Evolutionary conservation across 768 basidiomycete genomes (phyloP).

Genomic region (Mycena epipterygia): DNA sequence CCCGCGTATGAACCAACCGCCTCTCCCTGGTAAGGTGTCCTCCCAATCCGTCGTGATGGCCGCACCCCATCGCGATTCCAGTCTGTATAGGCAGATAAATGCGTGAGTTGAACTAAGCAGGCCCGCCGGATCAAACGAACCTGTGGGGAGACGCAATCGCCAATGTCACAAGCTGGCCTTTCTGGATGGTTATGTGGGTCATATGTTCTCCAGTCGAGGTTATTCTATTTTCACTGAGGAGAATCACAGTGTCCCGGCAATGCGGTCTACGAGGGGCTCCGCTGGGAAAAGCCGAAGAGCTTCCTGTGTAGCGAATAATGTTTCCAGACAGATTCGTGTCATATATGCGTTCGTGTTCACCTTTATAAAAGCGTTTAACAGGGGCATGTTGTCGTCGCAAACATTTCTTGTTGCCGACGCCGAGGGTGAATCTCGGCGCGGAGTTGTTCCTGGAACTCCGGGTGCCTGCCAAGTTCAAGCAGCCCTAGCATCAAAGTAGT

Average conservation of each 20-base stretch:
- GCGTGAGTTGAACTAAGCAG: no score
- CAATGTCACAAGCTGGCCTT: conserved; percentile 16
- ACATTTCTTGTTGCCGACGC: no score
- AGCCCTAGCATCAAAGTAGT: conserved; percentile 24
- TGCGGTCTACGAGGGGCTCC: conserved; percentile 14
- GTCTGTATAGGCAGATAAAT: not conserved
- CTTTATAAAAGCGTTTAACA: conserved; percentile 33
- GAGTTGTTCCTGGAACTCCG: conserved; percentile 5
- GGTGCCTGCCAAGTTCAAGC: conserved; percentile 17
- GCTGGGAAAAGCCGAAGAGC: conserved; percentile 22
- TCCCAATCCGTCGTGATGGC: no score
- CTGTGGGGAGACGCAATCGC: conserved; percentile 15
- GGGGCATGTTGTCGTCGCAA: conserved; percentile 14
- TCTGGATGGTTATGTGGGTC: conserved; percentile 6
- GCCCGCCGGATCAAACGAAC: not conserved
- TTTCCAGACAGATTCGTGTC: no score
- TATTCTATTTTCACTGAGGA: not conserved
- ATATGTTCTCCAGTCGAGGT: not conserved
- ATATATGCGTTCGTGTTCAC: not conserved
- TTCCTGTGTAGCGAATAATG: conserved; percentile 2
- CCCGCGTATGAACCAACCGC: no score
- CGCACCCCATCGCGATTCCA: no score
- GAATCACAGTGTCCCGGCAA: conserved; percentile 24
- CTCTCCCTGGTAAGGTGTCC: no score
- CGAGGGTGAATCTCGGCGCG: conserved; percentile 17